phyloP scores from a whole-genome alignment of 2,329 filamentous ascomycete species.

The Orbilia brochopaga region DNA sequence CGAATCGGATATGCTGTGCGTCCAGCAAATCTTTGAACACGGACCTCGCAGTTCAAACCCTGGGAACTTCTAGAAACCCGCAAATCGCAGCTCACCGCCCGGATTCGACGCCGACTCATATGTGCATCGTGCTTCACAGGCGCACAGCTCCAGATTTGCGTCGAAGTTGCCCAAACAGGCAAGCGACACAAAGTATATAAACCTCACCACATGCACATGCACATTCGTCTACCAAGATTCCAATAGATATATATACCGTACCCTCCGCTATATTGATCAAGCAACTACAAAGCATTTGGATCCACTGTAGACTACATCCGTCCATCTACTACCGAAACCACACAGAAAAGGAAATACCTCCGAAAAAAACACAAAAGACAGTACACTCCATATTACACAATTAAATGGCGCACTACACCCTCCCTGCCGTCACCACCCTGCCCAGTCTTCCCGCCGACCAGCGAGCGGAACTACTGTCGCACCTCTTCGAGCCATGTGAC shows the following conservation, averaged over 20 bases:
- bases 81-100: background rate
- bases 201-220: background rate
- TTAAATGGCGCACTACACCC: conserved; percentile 50
- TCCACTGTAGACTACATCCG: no score
- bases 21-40: background rate
- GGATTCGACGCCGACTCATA: no score
- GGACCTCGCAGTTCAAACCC: background rate
- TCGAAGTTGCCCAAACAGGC: background rate
- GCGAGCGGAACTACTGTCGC: conserved; percentile 48
- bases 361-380: background rate
- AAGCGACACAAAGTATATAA: conserved; percentile 11
- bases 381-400: conserved; percentile 9
- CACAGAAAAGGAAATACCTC: background rate
- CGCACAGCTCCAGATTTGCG: background rate
- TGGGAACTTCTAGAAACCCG: background rate
- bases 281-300: no score
- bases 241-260: background rate
- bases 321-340: no score
- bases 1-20: background rate
- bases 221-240: background rate
- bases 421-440: conserved; percentile 35
- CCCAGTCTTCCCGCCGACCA: conserved; percentile 30
- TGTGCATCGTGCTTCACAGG: no score
- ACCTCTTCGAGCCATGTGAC: conserved; percentile 54
- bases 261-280: background rate